Evolutionary conservation across 148 eudicot species (phyloP).

Genomic region (Nepenthes gracilis): DNA sequence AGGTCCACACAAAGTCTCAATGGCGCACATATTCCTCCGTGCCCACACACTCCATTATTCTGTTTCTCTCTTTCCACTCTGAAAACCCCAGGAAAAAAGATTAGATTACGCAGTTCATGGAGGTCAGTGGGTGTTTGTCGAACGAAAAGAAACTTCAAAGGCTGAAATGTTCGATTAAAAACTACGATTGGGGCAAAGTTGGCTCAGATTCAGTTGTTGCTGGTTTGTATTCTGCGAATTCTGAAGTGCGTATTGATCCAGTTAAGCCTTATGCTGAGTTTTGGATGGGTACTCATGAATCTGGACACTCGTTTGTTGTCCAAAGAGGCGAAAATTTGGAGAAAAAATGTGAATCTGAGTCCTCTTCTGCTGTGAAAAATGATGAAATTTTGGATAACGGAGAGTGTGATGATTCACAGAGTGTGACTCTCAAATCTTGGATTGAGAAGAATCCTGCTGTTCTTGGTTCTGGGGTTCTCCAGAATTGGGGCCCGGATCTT

Average conservation of each 20-base stretch:
- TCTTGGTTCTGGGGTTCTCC: conserved; percentile 56
- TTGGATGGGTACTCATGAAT: conserved; percentile 96
- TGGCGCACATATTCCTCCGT: no score
- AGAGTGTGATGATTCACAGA: conserved; percentile 11
- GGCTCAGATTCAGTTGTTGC: conserved; percentile 58
- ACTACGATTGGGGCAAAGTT: conserved; percentile 75
- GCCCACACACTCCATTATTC: no score
- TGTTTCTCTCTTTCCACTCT: no score
- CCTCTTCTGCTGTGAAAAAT: neutral
- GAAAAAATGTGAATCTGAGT: neutral
- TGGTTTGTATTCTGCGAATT: conserved; percentile 40
- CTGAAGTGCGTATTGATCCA: conserved; percentile 27
- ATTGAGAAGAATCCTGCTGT: conserved; percentile 58
- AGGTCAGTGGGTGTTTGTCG: conserved; percentile 12
- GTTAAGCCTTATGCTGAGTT: conserved; percentile 73
- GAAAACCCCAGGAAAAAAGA: no score
- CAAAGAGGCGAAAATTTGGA: conserved; percentile 1
- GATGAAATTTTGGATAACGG: conserved; percentile 13
- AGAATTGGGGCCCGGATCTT: conserved; percentile 65
- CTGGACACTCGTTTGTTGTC: conserved; percentile 63
- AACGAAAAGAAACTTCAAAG: conserved; percentile 24
- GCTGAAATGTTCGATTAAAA: conserved; percentile 60
- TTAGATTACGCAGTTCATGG: conserved; percentile 15
- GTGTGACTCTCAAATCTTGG: conserved; percentile 52
- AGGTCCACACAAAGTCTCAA: no score